These are phyloP conservation scores for Neobulgaria alba DNA, from an alignment of 2,329 filamentous ascomycete species.

Conservation along the genomic window DNA sequence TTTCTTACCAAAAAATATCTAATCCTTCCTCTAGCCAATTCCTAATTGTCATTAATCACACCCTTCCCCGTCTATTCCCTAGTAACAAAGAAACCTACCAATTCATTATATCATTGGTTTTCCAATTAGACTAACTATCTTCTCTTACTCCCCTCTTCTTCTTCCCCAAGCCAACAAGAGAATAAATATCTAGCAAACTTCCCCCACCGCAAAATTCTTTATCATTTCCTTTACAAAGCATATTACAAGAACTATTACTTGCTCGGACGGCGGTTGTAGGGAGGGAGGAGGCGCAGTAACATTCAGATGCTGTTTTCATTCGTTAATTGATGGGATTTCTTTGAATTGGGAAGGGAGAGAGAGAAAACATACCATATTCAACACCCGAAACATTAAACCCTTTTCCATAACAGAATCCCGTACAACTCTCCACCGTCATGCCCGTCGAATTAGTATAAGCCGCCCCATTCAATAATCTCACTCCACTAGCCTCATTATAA, in stretches of 20 bases:
- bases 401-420: conserved; percentile 22
- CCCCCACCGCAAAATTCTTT: conserved; percentile 27
- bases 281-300: conserved; percentile 29
- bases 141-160: not conserved
- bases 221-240: conserved; percentile 21
- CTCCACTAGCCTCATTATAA: conserved; percentile 20
- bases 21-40: not conserved
- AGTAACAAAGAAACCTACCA: not conserved
- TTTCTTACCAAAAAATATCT: not conserved
- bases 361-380: conserved; percentile 25
- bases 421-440: conserved; percentile 27
- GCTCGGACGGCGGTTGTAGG: conserved; percentile 12
- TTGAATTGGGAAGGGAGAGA: not conserved
- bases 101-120: not conserved
- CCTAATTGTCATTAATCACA: too few species aligned
- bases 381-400: conserved; percentile 26
- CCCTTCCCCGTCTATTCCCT: not conserved
- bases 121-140: not conserved
- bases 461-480: conserved; percentile 12
- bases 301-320: conserved; percentile 18
- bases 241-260: conserved; percentile 16
- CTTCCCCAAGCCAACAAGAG: not conserved
- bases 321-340: not conserved
- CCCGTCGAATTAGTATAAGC: conserved; percentile 12
- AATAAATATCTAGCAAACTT: conserved; percentile 16